phyloP scores from a whole-genome alignment of 805 yeast genomes.

The Jamesozyma spencerorum region DNA sequence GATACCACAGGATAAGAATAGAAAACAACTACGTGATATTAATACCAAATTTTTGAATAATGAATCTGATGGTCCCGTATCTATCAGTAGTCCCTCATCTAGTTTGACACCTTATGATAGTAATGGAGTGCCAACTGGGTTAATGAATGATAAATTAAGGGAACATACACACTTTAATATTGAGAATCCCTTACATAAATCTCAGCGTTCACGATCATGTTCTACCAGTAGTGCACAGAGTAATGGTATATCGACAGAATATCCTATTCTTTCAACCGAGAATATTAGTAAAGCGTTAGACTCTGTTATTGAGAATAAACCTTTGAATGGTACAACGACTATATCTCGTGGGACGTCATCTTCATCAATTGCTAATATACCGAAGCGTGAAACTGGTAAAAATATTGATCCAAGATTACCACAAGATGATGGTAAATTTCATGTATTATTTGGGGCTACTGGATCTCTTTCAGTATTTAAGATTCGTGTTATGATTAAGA shows the following conservation, averaged over 20 bases:
- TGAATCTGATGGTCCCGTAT: conserved; percentile 5
- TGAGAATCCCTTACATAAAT: conserved; percentile 15
- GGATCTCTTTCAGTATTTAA: conserved; percentile 83
- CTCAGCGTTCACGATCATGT: conserved; percentile 18
- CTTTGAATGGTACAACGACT: neutral
- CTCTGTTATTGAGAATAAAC: conserved; percentile 8
- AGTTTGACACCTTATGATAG: conserved; percentile 6
- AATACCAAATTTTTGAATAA: conserved; percentile 26
- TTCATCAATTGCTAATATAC: conserved; percentile 12
- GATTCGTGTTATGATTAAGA: conserved; percentile 68
- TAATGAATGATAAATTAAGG: neutral
- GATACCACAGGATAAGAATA: too few relatives aligned
- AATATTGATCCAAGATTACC: conserved; percentile 58
- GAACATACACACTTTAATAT: conserved; percentile 69
- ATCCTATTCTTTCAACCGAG: neutral
- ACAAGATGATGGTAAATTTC: conserved; percentile 80
- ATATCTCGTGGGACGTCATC: conserved; percentile 7
- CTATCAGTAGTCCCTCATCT: conserved; percentile 11
- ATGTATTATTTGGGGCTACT: conserved; percentile 77
- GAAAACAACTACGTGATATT: conserved; percentile 22
- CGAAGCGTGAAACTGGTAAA: conserved; percentile 34
- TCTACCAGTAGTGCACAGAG: conserved; percentile 9
- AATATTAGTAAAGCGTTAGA: conserved; percentile 4
- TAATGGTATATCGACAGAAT: neutral
- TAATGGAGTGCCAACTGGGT: neutral